Conservation (phyloP, 352 stramenopile genomes). For the Pythium guiyangense region DNA sequence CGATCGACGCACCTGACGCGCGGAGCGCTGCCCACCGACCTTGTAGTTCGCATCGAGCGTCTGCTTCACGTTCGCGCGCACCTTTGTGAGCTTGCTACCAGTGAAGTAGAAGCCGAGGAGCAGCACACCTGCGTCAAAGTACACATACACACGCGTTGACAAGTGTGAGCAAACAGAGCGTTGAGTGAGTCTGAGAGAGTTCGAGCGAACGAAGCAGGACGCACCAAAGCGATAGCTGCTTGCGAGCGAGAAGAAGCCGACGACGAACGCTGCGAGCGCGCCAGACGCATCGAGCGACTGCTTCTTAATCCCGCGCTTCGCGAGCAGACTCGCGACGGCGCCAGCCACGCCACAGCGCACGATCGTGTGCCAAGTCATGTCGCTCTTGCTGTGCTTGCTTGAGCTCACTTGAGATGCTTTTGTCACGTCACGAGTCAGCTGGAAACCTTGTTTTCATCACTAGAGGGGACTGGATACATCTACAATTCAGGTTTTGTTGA, state of each 20-base stretch:
- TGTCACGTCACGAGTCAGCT: too few relatives aligned
- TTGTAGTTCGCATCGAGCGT: constrained; percentile 74
- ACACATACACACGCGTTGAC: too few relatives aligned
- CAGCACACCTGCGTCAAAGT: constrained; percentile 64
- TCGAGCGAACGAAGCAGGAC: constrained; percentile 4
- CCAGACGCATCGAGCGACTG: constrained; percentile 55
- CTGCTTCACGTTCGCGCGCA: constrained; percentile 50
- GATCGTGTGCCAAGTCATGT: background rate
- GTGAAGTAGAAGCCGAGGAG: constrained; percentile 86
- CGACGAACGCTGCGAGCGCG: constrained; percentile 53
- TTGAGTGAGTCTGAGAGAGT: too few relatives aligned
- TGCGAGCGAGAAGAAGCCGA: constrained; percentile 62
- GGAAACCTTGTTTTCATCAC: too few relatives aligned
- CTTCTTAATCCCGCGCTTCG: constrained; percentile 55
- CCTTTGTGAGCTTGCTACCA: constrained; percentile 81
- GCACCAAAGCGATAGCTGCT: constrained; percentile 65
- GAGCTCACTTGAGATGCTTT: too few relatives aligned
- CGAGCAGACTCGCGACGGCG: constrained; percentile 35
- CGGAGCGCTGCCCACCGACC: constrained; percentile 69
- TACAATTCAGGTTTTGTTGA: too few relatives aligned
- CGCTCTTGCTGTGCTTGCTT: too few relatives aligned
- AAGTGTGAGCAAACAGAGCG: background rate
- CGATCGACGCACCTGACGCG: constrained; percentile 36
- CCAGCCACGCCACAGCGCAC: constrained; percentile 37
- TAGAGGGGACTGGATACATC: too few relatives aligned